Conservation (phyloP, 2,329 filamentous ascomycete species). For the Xylaria multiplex region DNA sequence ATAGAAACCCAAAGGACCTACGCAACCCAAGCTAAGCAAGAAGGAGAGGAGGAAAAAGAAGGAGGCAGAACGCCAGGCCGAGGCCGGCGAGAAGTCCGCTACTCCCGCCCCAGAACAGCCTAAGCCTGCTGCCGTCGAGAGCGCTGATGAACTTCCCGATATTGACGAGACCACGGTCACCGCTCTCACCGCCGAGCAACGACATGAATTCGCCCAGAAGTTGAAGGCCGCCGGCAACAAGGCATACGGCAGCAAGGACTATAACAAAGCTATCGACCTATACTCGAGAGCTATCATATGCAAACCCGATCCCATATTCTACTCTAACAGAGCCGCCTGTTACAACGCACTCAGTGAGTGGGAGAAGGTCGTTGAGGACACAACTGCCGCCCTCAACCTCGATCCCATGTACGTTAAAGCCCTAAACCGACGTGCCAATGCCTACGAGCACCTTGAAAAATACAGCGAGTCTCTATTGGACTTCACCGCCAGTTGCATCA, state of each 20-base stretch:
- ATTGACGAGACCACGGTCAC: constrained; percentile 67
- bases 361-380: constrained; percentile 97
- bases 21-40: constrained; percentile 80
- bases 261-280: constrained; percentile 90
- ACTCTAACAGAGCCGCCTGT: constrained; percentile 97
- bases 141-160: constrained; percentile 75
- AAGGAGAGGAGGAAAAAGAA: constrained; percentile 91
- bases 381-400: constrained; percentile 91
- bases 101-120: constrained; percentile 53
- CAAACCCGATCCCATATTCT: constrained; percentile 97
- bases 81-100: constrained; percentile 52
- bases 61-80: constrained; percentile 73
- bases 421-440: constrained; percentile 93
- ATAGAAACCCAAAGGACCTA: constrained; percentile 58
- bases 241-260: constrained; percentile 93
- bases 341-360: constrained; percentile 93
- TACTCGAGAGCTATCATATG: constrained; percentile 97
- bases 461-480: constrained; percentile 96
- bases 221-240: constrained; percentile 97
- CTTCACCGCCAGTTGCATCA: constrained; percentile 98
- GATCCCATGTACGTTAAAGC: constrained; percentile 98
- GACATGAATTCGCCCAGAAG: constrained; percentile 87
- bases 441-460: constrained; percentile 91
- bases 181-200: constrained; percentile 69
- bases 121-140: constrained; percentile 64